phyloP scores from a whole-genome alignment of 2,329 filamentous ascomycete species.

The Paracamarosporium sp. region DNA sequence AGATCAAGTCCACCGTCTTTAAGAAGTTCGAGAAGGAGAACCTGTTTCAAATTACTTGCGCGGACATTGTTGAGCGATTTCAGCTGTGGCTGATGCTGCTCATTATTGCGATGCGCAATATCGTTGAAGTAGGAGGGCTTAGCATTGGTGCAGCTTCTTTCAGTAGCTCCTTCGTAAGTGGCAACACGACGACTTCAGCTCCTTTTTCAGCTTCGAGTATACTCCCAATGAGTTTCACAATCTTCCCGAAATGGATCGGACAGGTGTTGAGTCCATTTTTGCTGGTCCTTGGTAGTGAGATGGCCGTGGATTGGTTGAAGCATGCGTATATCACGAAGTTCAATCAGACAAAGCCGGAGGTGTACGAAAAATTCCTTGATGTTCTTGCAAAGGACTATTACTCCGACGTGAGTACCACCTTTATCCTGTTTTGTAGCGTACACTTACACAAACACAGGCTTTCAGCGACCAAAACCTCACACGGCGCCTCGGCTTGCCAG shows the following conservation, averaged over 20 bases:
- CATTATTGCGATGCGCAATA: conserved; percentile 94
- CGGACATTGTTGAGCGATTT: conserved; percentile 95
- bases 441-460: conserved; percentile 60
- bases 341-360: conserved; percentile 91
- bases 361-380: conserved; percentile 90
- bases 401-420: conserved; percentile 71
- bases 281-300: conserved; percentile 93
- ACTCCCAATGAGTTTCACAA: conserved; percentile 87
- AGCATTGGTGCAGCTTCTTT: conserved; percentile 56
- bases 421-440: neutral
- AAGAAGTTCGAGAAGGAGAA: conserved; percentile 99
- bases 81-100: conserved; percentile 97
- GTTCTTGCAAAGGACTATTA: conserved; percentile 98
- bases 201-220: conserved; percentile 73
- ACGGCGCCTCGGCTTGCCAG: conserved; percentile 84
- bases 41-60: conserved; percentile 93
- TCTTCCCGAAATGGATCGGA: conserved; percentile 84
- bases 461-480: conserved; percentile 91
- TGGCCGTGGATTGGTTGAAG: conserved; percentile 96
- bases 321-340: conserved; percentile 99
- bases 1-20: conserved; percentile 98
- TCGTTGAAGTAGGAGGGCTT: conserved; percentile 91
- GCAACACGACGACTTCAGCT: conserved; percentile 58
- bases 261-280: conserved; percentile 93
- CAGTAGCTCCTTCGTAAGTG: conserved; percentile 32